Evolutionary conservation across 805 yeast genomes (phyloP), one percentile per base, ranked within the genome.

Genomic region (Tetrapisispora nanseiensis): DNA sequence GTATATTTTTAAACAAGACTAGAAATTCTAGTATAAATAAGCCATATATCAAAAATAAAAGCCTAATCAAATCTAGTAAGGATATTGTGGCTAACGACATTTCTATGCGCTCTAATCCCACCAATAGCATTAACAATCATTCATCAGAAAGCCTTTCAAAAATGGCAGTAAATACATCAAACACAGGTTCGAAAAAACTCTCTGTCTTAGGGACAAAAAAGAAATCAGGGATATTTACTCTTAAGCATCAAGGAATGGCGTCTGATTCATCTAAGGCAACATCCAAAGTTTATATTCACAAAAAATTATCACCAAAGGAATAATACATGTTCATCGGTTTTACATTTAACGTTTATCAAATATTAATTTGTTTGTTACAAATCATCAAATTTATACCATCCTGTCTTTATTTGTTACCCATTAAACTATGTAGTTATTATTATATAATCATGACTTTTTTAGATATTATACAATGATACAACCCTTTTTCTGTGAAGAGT

Each of bases 161-260:
- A n/a, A n/a, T n/a, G n/a, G n/a, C n/a, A n/a, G n/a, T n/a, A 29
- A n/a, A 19, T 13, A 3, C 18, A 29, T 15, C 32, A 29, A 29
- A 29, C 8, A 15, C n/a, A 6, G n/a, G 3, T n/a, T 29, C 15
- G 7, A 33, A 33, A 3, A 33, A 33, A 13, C 24, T 13, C 10
- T 4, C 26, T 4, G 15, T 11, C 8, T 13, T 13, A 10, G 43
- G 43, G 2, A 48, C 40, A 24, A 45, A 48, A 44, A 54, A 53
- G 41, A 49, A 44, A 35, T 54, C 59, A 1, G 48, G 52, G 13
- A 46, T 55, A 22, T 55, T 55, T 40, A 33, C 50, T 19, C 23
- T 9, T 3, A 16, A 15, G 3, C 9, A 30, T 6, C 20, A 19
- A 6, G n/a, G 9, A 4, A 20, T 20, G 19, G 6, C 27, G 3